Evolutionary conservation across 164 flowering plant genomes (phyloP).

Genomic region (Magnolia changhungtana): DNA sequence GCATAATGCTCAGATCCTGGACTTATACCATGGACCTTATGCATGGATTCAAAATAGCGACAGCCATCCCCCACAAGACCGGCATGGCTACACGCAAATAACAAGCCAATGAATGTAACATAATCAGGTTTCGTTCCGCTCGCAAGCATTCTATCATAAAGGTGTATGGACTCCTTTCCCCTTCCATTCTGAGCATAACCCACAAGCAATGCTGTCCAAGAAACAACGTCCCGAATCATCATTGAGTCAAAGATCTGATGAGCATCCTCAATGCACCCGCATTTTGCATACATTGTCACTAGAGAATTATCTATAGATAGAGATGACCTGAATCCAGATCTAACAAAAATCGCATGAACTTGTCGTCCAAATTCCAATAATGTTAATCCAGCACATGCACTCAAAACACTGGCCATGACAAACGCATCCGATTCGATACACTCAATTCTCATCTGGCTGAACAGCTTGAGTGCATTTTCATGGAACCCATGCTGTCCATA

Average conservation of each 20-base stretch:
- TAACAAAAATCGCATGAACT: constrained; percentile 55
- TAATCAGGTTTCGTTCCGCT: constrained; percentile 63
- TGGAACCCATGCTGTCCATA: constrained; percentile 48
- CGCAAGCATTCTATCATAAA: constrained; percentile 58
- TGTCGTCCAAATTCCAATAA: constrained; percentile 64
- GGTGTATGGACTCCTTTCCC: constrained; percentile 49
- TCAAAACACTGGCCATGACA: constrained; percentile 48
- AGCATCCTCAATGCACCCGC: constrained; percentile 76
- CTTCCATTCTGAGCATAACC: constrained; percentile 76
- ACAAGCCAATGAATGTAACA: constrained; percentile 68
- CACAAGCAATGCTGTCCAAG: constrained; percentile 82
- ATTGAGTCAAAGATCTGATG: constrained; percentile 49
- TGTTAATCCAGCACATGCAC: constrained; percentile 75
- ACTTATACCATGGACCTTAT: constrained; percentile 43
- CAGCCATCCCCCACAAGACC: constrained; percentile 63
- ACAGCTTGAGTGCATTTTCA: constrained; percentile 53
- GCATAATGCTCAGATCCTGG: constrained; percentile 83
- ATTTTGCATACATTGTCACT: constrained; percentile 70
- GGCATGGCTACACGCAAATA: constrained; percentile 88
- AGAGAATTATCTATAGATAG: constrained; percentile 69
- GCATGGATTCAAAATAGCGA: constrained; percentile 60
- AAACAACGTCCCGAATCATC: constrained; percentile 49
- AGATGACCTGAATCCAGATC: constrained; percentile 45
- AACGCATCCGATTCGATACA: constrained; percentile 59
- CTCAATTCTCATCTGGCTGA: constrained; percentile 45